Percentiles rank a stretch among this genome's conserved stretches.
Conservation (phyloP, 2,329 filamentous ascomycete species). For the Lasiodiplodia hormozganensis region DNA sequence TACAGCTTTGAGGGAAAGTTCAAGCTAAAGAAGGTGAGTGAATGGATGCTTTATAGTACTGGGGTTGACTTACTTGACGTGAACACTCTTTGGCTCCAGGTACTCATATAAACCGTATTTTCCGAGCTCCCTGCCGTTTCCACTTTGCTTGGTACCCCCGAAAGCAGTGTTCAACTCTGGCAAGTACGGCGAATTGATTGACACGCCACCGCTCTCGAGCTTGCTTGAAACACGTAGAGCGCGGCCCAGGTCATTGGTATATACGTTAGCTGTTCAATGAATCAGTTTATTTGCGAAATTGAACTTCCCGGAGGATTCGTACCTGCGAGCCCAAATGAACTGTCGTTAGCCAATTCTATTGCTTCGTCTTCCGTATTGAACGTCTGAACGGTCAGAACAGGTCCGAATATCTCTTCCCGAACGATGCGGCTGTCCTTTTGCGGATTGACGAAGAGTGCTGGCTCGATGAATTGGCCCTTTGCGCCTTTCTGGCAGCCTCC, state of each 20-base stretch:
- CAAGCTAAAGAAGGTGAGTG: not conserved
- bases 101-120: constrained; percentile 30
- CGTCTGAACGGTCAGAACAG: constrained; percentile 80
- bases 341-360: constrained; percentile 75
- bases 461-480: constrained; percentile 79
- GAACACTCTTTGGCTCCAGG: constrained; percentile 30
- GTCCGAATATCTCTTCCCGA: constrained; percentile 86
- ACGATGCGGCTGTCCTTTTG: constrained; percentile 81
- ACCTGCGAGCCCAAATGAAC: constrained; percentile 69
- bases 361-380: constrained; percentile 76
- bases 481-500: constrained; percentile 67
- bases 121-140: constrained; percentile 57
- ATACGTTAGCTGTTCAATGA: constrained; percentile 74
- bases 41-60: not conserved
- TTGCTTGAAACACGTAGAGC: constrained; percentile 30
- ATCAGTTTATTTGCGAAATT: not conserved
- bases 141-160: constrained; percentile 59
- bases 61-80: constrained; percentile 27
- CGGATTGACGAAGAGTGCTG: constrained; percentile 86
- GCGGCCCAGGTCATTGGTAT: constrained; percentile 73
- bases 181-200: constrained; percentile 25
- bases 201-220: constrained; percentile 32
- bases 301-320: not conserved
- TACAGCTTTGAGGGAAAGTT: constrained; percentile 1
- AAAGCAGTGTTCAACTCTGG: constrained; percentile 74